Conservation (phyloP, 306 rosid genomes). For the Vigna reflexopilosa region DNA sequence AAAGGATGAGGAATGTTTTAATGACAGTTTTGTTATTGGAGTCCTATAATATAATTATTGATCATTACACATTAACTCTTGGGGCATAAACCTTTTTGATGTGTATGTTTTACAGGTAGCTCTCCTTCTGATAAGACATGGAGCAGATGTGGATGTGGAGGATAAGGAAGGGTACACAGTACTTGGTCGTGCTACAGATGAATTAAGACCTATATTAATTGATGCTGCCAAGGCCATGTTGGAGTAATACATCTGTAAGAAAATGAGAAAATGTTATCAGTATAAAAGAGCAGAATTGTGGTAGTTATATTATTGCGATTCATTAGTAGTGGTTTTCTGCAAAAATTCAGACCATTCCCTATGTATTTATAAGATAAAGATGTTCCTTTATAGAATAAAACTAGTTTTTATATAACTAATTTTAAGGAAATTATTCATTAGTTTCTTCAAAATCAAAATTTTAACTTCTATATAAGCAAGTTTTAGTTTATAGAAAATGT, state of each 20-base stretch:
- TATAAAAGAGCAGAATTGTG: background rate
- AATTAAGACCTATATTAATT: constrained; percentile 63
- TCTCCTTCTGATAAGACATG: constrained; percentile 87
- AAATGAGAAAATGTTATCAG: background rate
- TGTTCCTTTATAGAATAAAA: no score
- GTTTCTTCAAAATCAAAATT: no score
- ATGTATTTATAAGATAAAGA: no score
- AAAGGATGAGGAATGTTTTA: no score
- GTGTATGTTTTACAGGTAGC: constrained; percentile 56
- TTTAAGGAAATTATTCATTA: no score
- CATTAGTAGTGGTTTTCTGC: background rate
- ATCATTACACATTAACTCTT: no score
- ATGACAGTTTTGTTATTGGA: no score
- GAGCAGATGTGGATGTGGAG: constrained; percentile 89
- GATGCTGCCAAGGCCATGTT: constrained; percentile 94
- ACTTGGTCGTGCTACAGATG: constrained; percentile 80
- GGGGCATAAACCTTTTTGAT: no score
- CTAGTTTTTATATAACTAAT: no score
- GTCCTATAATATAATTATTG: no score
- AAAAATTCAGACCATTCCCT: background rate
- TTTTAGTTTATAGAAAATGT: no score
- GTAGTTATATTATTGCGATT: background rate
- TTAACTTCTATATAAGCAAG: no score
- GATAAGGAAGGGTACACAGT: constrained; percentile 97
- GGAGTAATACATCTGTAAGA: constrained; percentile 52